Evolutionary conservation across 140 eudicot genomes (phyloP).

Genomic region (Stevia rebaudiana): DNA sequence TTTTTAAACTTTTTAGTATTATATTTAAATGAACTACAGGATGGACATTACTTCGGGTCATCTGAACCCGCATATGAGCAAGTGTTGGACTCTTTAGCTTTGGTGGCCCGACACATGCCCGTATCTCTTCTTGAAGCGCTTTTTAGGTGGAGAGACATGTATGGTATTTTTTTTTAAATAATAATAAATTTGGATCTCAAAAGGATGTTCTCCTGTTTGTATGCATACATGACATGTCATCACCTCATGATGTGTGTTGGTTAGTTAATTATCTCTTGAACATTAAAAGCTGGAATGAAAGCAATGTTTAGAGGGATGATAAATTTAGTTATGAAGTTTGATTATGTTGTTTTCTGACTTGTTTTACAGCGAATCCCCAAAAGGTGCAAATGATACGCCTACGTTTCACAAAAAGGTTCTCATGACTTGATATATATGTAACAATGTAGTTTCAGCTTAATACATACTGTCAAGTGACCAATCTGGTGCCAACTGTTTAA

Average conservation of each 20-base stretch:
- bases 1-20: background rate
- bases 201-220: constrained; percentile 1
- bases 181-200: background rate
- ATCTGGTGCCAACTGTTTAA: constrained; percentile 5
- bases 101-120: constrained; percentile 92
- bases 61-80: constrained; percentile 92
- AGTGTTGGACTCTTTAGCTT: constrained; percentile 82
- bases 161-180: background rate
- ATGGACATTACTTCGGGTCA: constrained; percentile 77
- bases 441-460: background rate
- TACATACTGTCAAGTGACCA: constrained; percentile 10
- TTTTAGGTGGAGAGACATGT: constrained; percentile 90
- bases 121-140: constrained; percentile 87
- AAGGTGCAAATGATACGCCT: constrained; percentile 88
- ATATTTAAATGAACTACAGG: constrained; percentile 39
- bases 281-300: background rate
- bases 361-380: constrained; percentile 82
- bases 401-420: constrained; percentile 87
- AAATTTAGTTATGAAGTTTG: background rate
- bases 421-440: constrained; percentile 3
- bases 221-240: constrained; percentile 7
- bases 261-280: background rate
- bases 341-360: constrained; percentile 12
- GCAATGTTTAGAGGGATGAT: background rate
- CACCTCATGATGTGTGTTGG: background rate